A percentile compares a stretch with the other conserved stretches of the same genome.
These are phyloP conservation scores for Pseudocercospora ulei DNA, from an alignment of 2,329 filamentous ascomycete genomes.

Conservation along the genomic window DNA sequence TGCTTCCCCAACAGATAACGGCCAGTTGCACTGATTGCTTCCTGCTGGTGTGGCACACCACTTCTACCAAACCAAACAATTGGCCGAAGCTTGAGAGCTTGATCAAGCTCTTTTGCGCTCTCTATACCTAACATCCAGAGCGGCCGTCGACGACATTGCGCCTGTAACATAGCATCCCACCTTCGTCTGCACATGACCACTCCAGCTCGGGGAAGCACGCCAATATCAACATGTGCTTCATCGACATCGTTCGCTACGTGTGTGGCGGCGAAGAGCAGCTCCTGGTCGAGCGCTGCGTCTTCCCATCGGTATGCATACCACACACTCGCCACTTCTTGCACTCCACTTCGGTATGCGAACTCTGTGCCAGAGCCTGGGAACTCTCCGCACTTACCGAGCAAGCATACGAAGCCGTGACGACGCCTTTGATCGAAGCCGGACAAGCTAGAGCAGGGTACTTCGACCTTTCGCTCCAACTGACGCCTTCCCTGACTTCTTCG, in stretches of 20 bases:
- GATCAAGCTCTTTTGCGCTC: too few species aligned
- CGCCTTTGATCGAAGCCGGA: conserved; percentile 8
- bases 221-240: conserved; percentile 13
- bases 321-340: conserved; percentile 9
- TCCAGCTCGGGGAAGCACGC: not conserved
- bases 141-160: not conserved
- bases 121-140: not conserved
- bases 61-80: conserved; percentile 5
- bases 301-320: conserved; percentile 9
- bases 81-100: conserved; percentile 6
- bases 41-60: not conserved
- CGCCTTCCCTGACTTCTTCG: not conserved
- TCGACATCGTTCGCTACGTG: conserved; percentile 16
- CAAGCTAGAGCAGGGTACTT: conserved; percentile 10
- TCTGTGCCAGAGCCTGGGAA: conserved; percentile 14
- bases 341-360: conserved; percentile 17
- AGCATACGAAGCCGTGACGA: conserved; percentile 11
- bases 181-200: not conserved
- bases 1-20: too few species aligned
- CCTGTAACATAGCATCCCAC: too few species aligned
- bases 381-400: conserved; percentile 11
- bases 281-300: conserved; percentile 12
- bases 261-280: conserved; percentile 15
- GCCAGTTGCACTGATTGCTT: conserved; percentile 9
- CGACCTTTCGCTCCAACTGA: not conserved